These are phyloP conservation scores for Vitis labrusca DNA, from an alignment of 164 flowering plant species.

Conservation along the genomic window DNA sequence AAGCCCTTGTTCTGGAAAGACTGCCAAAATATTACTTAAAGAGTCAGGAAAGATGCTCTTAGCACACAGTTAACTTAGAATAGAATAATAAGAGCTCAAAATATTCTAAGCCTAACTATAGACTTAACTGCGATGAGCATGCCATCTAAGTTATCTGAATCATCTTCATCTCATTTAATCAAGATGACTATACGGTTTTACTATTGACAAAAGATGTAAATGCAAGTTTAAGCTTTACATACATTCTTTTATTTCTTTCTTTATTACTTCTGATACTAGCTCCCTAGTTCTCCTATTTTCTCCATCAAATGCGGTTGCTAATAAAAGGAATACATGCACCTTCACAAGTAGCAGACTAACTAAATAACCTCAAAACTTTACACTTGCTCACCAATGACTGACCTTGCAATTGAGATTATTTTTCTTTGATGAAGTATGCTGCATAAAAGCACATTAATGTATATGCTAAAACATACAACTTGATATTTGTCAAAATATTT, in stretches of 20 bases:
- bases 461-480: too few relatives aligned
- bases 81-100: background rate
- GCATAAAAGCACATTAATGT: too few relatives aligned
- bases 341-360: background rate
- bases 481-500: too few relatives aligned
- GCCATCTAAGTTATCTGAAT: too few relatives aligned
- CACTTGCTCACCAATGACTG: background rate
- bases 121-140: too few relatives aligned
- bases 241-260: background rate
- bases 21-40: slow-evolving; percentile 4
- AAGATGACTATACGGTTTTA: background rate
- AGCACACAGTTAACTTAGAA: background rate
- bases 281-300: background rate
- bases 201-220: background rate
- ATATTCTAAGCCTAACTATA: too few relatives aligned
- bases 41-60: background rate
- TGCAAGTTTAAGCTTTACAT: background rate
- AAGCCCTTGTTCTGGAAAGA: slow-evolving; percentile 37
- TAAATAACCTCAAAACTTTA: background rate
- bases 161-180: background rate
- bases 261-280: background rate
- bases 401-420: background rate
- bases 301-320: background rate
- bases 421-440: background rate
- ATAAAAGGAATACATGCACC: background rate